Evolutionary conservation across 129 eudicot genomes (phyloP), one percentile per base, ranked within the genome.

Genomic region (Helianthus tuberosus): DNA sequence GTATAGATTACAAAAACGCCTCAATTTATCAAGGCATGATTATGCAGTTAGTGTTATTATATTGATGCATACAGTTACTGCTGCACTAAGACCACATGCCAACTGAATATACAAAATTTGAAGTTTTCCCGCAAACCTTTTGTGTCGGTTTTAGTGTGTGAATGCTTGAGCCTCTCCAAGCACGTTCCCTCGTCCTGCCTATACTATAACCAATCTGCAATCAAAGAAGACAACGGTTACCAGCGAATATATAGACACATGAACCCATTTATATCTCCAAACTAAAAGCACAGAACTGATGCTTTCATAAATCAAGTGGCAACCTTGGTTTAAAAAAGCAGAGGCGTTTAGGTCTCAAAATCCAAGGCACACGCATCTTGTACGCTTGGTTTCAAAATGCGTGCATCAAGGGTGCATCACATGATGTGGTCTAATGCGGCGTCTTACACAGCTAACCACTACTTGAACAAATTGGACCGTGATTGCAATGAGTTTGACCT

Each of bases 111-210:
- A n/a, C 57, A n/a, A n/a, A 51, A 14, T 51, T 51, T 51, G 20
- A 51, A 51, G 8, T 12, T 51, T 51, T 51, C 6, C 14, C n/a
- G 6, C 57, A 51, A 14, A 14, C 57, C 57, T 51, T 51, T 51
- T 51, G 57, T 51, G 57, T 51, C 20, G 4, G 23, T 13, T 51
- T 51, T 51, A 1, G 48, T 41, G 12, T 3, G 3, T 4, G 57
- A 20, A 1, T 6, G 11, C 3, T 12, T 49, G 43, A 14, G 46
- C 29, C 13, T 68, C 72, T 68, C 59, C 59, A 68, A 10, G 59
- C 46, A 23, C 44, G 14, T 48, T 68, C 44, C 25, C 3, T 68
- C 29, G 72, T 48, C 59, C n/a, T 48, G 60, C 59, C 44, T 46
- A 67, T 67, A 23, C 10, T 25, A 10, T 41, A 15, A 8, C 70